A percentile compares a stretch with the other conserved stretches of the same genome.
phyloP scores from a whole-genome alignment of 495 filamentous ascomycete genomes.

The Penicillium cinerascens region DNA sequence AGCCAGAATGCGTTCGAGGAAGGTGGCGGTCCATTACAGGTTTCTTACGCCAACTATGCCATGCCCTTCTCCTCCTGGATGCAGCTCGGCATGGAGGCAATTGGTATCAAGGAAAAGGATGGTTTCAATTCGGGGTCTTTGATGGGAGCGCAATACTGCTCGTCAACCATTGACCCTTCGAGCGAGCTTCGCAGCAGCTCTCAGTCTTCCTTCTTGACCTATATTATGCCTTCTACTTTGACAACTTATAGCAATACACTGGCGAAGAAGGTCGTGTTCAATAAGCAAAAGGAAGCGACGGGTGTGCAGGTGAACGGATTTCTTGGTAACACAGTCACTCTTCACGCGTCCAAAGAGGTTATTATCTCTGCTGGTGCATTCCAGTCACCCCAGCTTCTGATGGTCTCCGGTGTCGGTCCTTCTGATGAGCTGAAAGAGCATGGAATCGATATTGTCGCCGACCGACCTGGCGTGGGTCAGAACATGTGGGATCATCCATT shows the following conservation, averaged over 20 bases:
- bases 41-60: conserved; percentile 50
- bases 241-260: conserved; percentile 19
- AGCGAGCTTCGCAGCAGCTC: conserved; percentile 38
- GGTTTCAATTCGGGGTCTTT: conserved; percentile 33
- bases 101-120: conserved; percentile 24
- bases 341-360: conserved; percentile 12
- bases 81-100: conserved; percentile 5
- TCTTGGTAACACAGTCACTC: conserved; percentile 12
- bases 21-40: conserved; percentile 43
- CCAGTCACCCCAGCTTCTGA: conserved; percentile 15
- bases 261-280: conserved; percentile 26
- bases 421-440: background rate
- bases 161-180: conserved; percentile 33
- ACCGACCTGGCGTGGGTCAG: conserved; percentile 14
- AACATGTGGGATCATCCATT: conserved; percentile 20
- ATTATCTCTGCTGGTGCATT: conserved; percentile 18
- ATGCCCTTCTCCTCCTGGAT: conserved; percentile 38
- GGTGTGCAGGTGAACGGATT: conserved; percentile 20
- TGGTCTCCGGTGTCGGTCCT: conserved; percentile 15
- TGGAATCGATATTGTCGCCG: conserved; percentile 4
- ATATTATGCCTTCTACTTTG: conserved; percentile 9
- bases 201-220: conserved; percentile 31
- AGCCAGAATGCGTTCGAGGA: conserved; percentile 30
- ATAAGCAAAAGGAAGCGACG: conserved; percentile 14
- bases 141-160: conserved; percentile 35